These are phyloP conservation scores for Cladosporium sp. DNA, from an alignment of 2,329 filamentous ascomycete species.

Conservation along the genomic window DNA sequence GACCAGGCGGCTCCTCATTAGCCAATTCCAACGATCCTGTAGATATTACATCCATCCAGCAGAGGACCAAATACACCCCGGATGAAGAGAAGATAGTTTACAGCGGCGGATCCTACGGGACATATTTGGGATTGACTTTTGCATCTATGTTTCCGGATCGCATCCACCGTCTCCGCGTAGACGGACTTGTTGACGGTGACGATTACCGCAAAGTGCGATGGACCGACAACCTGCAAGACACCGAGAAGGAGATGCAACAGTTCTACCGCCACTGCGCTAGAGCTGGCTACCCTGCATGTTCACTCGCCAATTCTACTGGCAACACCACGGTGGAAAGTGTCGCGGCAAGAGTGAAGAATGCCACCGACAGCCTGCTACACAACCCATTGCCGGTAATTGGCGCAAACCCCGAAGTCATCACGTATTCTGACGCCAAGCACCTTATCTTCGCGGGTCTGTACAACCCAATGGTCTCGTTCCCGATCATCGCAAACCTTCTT, in stretches of 20 bases:
- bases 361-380: slow-evolving; percentile 37
- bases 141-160: slow-evolving; percentile 39
- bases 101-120: slow-evolving; percentile 47
- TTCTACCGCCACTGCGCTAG: slow-evolving; percentile 45
- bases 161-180: slow-evolving; percentile 37
- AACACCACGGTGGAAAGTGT: slow-evolving; percentile 34
- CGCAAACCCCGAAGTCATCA: slow-evolving; percentile 35
- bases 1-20: not conserved
- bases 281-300: slow-evolving; percentile 38
- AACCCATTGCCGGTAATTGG: slow-evolving; percentile 36
- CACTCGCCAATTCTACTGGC: slow-evolving; percentile 31
- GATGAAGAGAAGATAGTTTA: slow-evolving; percentile 34
- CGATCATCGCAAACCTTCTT: slow-evolving; percentile 32
- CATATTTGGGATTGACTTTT: slow-evolving; percentile 39
- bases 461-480: slow-evolving; percentile 32
- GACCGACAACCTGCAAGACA: slow-evolving; percentile 39
- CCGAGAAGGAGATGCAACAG: slow-evolving; percentile 39
- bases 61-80: slow-evolving; percentile 19
- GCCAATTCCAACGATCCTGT: not conserved
- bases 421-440: slow-evolving; percentile 37
- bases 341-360: slow-evolving; percentile 28
- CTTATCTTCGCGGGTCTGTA: slow-evolving; percentile 37
- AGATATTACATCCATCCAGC: not conserved
- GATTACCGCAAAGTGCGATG: slow-evolving; percentile 35
- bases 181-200: slow-evolving; percentile 43